phyloP scores from a whole-genome alignment of 371 early-diverging fungal genomes.

The Circinella minor region DNA sequence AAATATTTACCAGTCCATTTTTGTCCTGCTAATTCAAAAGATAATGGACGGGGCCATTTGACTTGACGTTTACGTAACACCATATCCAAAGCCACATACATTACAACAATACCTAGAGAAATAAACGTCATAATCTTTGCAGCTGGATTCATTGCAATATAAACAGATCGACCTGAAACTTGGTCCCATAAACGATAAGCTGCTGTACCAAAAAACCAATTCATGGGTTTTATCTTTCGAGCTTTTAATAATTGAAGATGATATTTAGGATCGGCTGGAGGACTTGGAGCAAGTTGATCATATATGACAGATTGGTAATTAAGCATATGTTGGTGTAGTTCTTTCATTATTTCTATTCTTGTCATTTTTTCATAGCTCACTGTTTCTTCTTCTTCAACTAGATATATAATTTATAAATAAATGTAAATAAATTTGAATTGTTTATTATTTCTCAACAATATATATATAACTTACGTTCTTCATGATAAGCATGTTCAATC shows the following conservation, averaged over 20 bases:
- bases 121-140: conserved; percentile 19
- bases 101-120: conserved; percentile 8
- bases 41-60: conserved; percentile 11
- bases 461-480: conserved; percentile 25
- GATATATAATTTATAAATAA: neutral
- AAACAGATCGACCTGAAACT: conserved; percentile 27
- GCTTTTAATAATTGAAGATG: neutral
- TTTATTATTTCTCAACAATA: too few relatives aligned
- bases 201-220: conserved; percentile 28
- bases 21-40: neutral
- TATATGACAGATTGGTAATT: conserved; percentile 25
- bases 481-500: conserved; percentile 50
- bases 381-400: conserved; percentile 21
- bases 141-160: conserved; percentile 31
- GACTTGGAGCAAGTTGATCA: conserved; percentile 23
- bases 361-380: conserved; percentile 19
- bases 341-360: conserved; percentile 25
- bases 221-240: conserved; percentile 10
- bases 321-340: conserved; percentile 38
- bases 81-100: conserved; percentile 16
- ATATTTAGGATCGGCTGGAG: neutral
- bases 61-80: conserved; percentile 38
- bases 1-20: neutral
- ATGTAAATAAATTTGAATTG: neutral
- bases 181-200: conserved; percentile 30